Base-by-base conservation (phyloP, 2,329 filamentous ascomycete species). In the Phialophora verrucosa region DNA sequence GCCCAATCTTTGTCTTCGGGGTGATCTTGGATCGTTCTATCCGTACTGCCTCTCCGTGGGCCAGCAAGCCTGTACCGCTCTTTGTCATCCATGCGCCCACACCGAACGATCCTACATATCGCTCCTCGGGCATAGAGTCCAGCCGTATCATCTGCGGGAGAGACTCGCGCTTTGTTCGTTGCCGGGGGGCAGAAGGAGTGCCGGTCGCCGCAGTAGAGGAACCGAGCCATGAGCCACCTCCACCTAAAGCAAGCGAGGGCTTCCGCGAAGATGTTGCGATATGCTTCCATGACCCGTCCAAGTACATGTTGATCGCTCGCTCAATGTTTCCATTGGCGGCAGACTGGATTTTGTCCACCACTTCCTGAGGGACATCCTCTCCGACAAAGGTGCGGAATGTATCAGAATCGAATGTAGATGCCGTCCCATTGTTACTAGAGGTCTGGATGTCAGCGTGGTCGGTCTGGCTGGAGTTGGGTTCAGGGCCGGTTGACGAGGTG, bases 71-170 rank as follows among this genome's bases (percentile, higher is more conserved):
- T 2, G 80, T 81, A 0, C 94, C 94, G 76, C 92, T 97, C 73
- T 89, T 88, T 3, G 94, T 98, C 5, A 92, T 89, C 95, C 95
- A 99, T 4, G 90, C 95, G 62, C 90, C 92, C 4, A 91, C 93
- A 8, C 95, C 95, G 78, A 98, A 95, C 0, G 93, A 92, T 20
- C 95, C 95, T 67, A 98, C 86, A 73, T 98, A 99, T 74, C 95
- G 81, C 71, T 82, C 83, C 1, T 79, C 73, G 0, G 88, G 88
- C 82, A 84, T 86, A 3, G 73, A 73, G 31, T 73, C 73, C 17
- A 78, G 62, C 12, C 62, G 12, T 10, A 35, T 49, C 75, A 75
- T 12, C 72, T 72, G 64, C 68, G 65, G 27, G 11, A 14, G 29
- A 31, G 38, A 27, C 25, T 29, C 50, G 8, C 25, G 35, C 35